Percentiles rank a stretch among this genome's conserved stretches.
Conservation (phyloP, 1,284 basidiomycete genomes). For the Tilletia setariae region DNA sequence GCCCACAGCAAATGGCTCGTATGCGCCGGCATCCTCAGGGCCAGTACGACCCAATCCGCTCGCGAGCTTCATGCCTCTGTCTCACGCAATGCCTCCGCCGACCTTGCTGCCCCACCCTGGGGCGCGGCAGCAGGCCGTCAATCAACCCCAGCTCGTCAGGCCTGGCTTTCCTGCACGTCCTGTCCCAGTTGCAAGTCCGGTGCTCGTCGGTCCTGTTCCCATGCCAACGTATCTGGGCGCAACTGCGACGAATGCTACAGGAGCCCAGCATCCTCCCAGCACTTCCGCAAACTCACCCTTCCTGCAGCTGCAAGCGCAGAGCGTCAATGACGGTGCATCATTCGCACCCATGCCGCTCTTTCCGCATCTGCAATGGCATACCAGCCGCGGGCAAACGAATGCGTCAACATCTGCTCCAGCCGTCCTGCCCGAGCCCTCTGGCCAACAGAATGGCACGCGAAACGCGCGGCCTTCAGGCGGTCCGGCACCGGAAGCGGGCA, state of each 20-base stretch:
- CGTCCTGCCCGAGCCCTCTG: background rate
- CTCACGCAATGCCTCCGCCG: too few relatives aligned
- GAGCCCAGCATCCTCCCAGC: too few relatives aligned
- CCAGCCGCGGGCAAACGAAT: background rate
- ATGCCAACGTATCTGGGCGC: slow-evolving; percentile 5
- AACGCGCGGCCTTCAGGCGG: background rate
- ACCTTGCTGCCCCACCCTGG: too few relatives aligned
- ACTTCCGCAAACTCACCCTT: background rate
- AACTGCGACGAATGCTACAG: background rate
- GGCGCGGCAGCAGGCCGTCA: too few relatives aligned
- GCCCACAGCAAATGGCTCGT: background rate
- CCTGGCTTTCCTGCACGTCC: too few relatives aligned
- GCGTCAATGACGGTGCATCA: too few relatives aligned
- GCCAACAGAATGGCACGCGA: background rate
- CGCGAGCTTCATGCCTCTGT: background rate
- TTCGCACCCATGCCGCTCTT: background rate
- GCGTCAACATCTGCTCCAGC: too few relatives aligned
- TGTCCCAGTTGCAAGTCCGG: too few relatives aligned
- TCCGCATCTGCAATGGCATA: slow-evolving; percentile 7
- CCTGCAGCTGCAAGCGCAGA: background rate
- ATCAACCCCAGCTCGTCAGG: too few relatives aligned
- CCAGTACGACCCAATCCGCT: background rate
- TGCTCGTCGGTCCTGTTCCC: background rate
- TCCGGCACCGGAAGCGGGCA: too few relatives aligned
- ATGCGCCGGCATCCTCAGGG: too few relatives aligned